These are phyloP conservation scores for Sanghuangporus baumii DNA, from an alignment of 1,284 basidiomycete genomes.

Conservation along the genomic window DNA sequence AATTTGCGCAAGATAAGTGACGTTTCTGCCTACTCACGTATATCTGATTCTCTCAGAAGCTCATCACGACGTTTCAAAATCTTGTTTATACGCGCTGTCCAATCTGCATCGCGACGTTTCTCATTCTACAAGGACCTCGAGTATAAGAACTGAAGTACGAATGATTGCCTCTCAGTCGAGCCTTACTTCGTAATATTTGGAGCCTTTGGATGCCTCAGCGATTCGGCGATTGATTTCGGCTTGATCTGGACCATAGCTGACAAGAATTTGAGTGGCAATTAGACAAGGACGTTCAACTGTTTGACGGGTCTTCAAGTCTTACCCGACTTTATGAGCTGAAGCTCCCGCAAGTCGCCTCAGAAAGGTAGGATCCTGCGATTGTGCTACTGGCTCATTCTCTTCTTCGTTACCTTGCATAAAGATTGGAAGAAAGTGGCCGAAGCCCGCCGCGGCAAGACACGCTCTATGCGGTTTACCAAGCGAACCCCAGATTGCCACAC, in stretches of 20 bases:
- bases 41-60: constrained; percentile 47
- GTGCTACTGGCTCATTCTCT: neutral
- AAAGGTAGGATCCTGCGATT: constrained; percentile 60
- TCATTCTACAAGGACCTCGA: constrained; percentile 51
- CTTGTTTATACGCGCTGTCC: constrained; percentile 64
- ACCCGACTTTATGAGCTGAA: constrained; percentile 75
- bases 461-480: neutral
- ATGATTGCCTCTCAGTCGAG: neutral
- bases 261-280: no score
- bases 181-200: constrained; percentile 75
- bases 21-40: constrained; percentile 39
- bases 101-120: constrained; percentile 74
- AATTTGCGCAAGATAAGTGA: neutral
- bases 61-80: constrained; percentile 63
- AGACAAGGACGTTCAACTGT: neutral
- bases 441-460: neutral
- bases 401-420: constrained; percentile 4
- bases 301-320: constrained; percentile 23
- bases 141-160: neutral
- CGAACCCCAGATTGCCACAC: neutral
- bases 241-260: constrained; percentile 69
- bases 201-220: constrained; percentile 76
- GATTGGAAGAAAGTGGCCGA: neutral
- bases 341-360: constrained; percentile 70
- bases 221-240: constrained; percentile 75